Conservation (phyloP, 1,284 basidiomycete genomes). For the Kwoniella shivajii region DNA sequence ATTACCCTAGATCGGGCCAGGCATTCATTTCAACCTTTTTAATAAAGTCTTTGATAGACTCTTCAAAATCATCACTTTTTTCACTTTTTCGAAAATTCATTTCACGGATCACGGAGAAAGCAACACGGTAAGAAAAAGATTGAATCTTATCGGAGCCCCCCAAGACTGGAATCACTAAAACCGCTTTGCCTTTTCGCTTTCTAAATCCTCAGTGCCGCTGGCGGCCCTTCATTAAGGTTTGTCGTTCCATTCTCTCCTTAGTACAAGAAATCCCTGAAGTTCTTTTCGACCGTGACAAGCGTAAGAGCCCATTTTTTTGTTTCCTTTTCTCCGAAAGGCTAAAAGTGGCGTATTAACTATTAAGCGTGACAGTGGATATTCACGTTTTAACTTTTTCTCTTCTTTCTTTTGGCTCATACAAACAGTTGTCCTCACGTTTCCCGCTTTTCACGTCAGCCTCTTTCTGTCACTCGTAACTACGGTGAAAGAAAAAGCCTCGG, state of each 20-base stretch:
- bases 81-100: not conserved
- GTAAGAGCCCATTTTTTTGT: no score
- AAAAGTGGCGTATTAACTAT: no score
- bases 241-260: conserved; percentile 5
- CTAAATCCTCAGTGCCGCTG: conserved; percentile 9
- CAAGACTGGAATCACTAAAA: not conserved
- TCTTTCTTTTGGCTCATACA: no score
- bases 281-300: not conserved
- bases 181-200: not conserved
- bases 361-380: not conserved
- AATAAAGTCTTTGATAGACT: conserved; percentile 5
- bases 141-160: conserved; percentile 8
- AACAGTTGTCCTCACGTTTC: conserved; percentile 1
- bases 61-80: not conserved
- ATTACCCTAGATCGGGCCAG: conserved; percentile 6
- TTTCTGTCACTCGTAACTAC: not conserved
- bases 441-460: not conserved
- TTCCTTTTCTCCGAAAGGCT: no score
- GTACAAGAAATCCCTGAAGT: conserved; percentile 3
- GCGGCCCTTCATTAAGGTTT: conserved; percentile 10
- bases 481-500: not conserved
- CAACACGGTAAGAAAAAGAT: no score
- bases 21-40: no score
- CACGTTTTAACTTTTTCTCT: not conserved
- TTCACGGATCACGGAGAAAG: no score